Evolutionary conservation across 345 rosid species (phyloP).

Genomic region (Trapa incisa): DNA sequence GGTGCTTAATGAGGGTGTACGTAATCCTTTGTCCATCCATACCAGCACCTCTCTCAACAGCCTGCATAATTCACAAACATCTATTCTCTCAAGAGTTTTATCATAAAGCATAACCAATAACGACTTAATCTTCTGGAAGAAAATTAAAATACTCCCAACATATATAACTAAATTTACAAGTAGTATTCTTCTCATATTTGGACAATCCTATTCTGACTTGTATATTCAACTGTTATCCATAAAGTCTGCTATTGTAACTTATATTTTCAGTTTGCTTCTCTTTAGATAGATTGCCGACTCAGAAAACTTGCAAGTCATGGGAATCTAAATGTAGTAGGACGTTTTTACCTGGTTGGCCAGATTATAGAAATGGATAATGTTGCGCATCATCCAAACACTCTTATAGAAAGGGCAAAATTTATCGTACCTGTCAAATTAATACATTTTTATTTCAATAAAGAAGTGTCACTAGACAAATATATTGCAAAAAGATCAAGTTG

Average conservation of each 20-base stretch:
- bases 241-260: too few relatives aligned
- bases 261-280: too few relatives aligned
- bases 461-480: not conserved
- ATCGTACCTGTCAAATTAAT: conserved; percentile 53
- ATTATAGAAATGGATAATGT: conserved; percentile 86
- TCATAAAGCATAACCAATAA: too few relatives aligned
- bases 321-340: not conserved
- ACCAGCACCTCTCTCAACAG: conserved; percentile 94
- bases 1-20: conserved; percentile 85
- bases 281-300: too few relatives aligned
- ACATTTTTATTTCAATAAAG: conserved; percentile 1
- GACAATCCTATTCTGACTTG: too few relatives aligned
- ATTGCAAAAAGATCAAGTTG: not conserved
- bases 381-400: conserved; percentile 99
- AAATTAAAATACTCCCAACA: too few relatives aligned
- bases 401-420: conserved; percentile 99
- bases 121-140: too few relatives aligned
- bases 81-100: too few relatives aligned
- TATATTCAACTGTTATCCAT: too few relatives aligned
- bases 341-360: conserved; percentile 85
- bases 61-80: conserved; percentile 26
- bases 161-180: too few relatives aligned
- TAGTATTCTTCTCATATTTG: too few relatives aligned
- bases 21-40: conserved; percentile 98
- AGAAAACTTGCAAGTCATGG: too few relatives aligned